These are phyloP conservation scores for Cetradonia linearis DNA, from an alignment of 495 filamentous ascomycete genomes.

Conservation along the genomic window DNA sequence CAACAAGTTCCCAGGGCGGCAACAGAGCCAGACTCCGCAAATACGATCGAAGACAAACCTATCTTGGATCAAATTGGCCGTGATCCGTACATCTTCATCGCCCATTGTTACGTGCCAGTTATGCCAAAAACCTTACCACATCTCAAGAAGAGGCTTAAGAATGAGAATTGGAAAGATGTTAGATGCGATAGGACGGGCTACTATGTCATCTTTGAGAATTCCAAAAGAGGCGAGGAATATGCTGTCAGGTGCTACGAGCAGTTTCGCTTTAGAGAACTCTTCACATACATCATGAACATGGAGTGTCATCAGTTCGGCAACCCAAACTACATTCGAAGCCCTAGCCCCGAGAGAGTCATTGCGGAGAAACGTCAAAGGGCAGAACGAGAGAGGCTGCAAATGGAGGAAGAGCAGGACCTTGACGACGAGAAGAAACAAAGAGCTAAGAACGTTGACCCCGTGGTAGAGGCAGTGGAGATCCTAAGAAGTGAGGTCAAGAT, in stretches of 20 bases:
- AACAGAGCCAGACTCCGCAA: conserved; percentile 38
- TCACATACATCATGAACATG: conserved; percentile 92
- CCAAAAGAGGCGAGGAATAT: conserved; percentile 62
- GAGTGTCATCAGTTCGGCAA: conserved; percentile 63
- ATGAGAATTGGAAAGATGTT: conserved; percentile 65
- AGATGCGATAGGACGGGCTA: conserved; percentile 77
- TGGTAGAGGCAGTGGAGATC: conserved; percentile 65
- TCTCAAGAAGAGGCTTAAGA: conserved; percentile 74
- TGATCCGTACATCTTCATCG: conserved; percentile 88
- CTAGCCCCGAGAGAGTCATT: conserved; percentile 43
- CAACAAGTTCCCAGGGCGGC: conserved; percentile 27
- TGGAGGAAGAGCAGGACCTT: conserved; percentile 63
- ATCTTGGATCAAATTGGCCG: conserved; percentile 58
- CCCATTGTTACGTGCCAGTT: conserved; percentile 77
- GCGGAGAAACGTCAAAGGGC: conserved; percentile 47
- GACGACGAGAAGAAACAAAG: conserved; percentile 80
- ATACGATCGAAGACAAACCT: conserved; percentile 48
- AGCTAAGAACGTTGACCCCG: conserved; percentile 75
- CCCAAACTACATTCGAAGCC: conserved; percentile 53
- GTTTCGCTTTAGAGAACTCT: conserved; percentile 66
- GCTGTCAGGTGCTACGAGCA: conserved; percentile 63
- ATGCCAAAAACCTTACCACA: conserved; percentile 72
- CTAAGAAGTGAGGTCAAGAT: conserved; percentile 71
- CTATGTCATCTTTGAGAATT: conserved; percentile 79
- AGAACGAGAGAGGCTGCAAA: conserved; percentile 46